phyloP scores from a whole-genome alignment of 2,329 filamentous ascomycete genomes.

The Madurella mycetomatis region DNA sequence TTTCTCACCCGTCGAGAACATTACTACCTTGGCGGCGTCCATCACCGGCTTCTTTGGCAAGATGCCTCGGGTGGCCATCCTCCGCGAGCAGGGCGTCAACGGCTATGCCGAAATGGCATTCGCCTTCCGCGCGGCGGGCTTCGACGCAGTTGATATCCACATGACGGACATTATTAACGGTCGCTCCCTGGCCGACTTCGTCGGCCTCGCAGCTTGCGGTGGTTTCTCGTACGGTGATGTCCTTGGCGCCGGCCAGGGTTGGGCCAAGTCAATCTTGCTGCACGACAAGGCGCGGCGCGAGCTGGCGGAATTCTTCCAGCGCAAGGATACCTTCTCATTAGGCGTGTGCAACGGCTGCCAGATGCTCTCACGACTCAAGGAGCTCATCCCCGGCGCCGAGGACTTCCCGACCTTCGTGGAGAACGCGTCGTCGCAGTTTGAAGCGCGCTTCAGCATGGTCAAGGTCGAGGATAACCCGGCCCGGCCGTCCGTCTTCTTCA shows the following conservation, averaged over 20 bases:
- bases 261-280: constrained; percentile 89
- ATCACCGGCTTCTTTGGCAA: constrained; percentile 55
- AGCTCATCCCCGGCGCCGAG: constrained; percentile 78
- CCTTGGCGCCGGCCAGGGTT: constrained; percentile 90
- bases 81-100: constrained; percentile 94
- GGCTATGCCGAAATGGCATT: constrained; percentile 98
- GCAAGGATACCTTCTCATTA: constrained; percentile 84
- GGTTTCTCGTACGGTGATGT: constrained; percentile 91
- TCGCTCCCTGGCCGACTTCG: constrained; percentile 75
- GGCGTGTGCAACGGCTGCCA: constrained; percentile 98
- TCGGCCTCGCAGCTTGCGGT: constrained; percentile 88
- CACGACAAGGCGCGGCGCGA: constrained; percentile 71
- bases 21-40: constrained; percentile 62
- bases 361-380: constrained; percentile 79
- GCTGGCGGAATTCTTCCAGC: constrained; percentile 80
- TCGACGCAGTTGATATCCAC: constrained; percentile 88
- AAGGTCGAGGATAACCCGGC: constrained; percentile 59
- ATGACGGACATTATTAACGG: constrained; percentile 89
- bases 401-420: constrained; percentile 83
- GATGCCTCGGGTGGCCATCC: constrained; percentile 76
- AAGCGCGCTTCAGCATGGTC: constrained; percentile 80
- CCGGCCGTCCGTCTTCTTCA: constrained; percentile 73
- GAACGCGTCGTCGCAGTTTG: constrained; percentile 84
- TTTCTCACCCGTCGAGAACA: constrained; percentile 73
- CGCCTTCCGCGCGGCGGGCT: constrained; percentile 85